These are phyloP conservation scores for Phytophthora melonis DNA, from an alignment of 352 stramenopile species.

Conservation along the genomic window DNA sequence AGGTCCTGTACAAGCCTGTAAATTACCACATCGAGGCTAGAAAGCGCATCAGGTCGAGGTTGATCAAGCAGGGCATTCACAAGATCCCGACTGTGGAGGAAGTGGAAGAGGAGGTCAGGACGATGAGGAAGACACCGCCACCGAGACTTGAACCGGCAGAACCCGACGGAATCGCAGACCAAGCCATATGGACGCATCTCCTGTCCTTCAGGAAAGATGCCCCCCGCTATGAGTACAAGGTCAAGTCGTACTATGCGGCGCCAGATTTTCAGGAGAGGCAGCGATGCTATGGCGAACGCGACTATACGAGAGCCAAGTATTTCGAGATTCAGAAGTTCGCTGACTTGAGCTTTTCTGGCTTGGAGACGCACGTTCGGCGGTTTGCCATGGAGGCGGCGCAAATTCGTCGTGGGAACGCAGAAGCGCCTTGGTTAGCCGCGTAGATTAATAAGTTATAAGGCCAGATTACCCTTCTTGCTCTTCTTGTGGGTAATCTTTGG, in stretches of 20 bases:
- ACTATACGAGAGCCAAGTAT: conserved; percentile 33
- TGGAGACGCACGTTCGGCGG: conserved; percentile 39
- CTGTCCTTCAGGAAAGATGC: conserved; percentile 58
- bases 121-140: conserved; percentile 29
- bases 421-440: background rate
- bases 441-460: conserved; percentile 1
- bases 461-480: too few relatives aligned
- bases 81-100: conserved; percentile 25
- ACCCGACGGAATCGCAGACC: conserved; percentile 45
- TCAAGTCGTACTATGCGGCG: conserved; percentile 58
- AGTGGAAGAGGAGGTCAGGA: conserved; percentile 25
- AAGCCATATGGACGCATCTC: conserved; percentile 71
- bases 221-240: conserved; percentile 45
- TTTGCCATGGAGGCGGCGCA: conserved; percentile 44
- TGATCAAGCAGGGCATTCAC: conserved; percentile 34
- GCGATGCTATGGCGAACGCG: conserved; percentile 62
- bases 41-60: conserved; percentile 29
- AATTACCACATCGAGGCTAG: conserved; percentile 34
- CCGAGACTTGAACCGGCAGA: conserved; percentile 24
- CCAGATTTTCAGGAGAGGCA: conserved; percentile 47
- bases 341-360: conserved; percentile 27
- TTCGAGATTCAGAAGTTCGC: conserved; percentile 45
- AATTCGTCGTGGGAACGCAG: background rate
- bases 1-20: conserved; percentile 31
- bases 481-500: too few relatives aligned